A percentile compares a stretch with the other conserved stretches of the same genome.
These are phyloP conservation scores for Volvariella volvacea DNA, from an alignment of 1,284 basidiomycete species.

Conservation along the genomic window DNA sequence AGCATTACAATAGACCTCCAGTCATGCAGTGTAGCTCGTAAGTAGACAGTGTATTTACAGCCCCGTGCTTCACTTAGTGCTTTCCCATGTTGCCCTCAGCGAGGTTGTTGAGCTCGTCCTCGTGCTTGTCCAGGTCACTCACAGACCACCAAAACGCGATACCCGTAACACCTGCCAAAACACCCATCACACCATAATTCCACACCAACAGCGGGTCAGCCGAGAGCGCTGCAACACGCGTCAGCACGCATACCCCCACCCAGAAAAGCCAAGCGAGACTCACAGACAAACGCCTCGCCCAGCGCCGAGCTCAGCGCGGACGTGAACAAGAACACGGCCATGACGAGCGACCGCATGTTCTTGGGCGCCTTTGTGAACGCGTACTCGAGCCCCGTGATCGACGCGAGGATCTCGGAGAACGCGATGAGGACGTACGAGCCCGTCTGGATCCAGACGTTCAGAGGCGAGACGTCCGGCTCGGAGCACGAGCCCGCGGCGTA, in stretches of 20 bases:
- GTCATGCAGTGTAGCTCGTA: too few species aligned
- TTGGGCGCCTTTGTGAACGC: conserved; percentile 84
- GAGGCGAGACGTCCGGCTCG: conserved; percentile 39
- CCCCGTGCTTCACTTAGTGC: background rate
- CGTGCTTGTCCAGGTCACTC: conserved; percentile 51
- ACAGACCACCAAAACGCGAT: conserved; percentile 58
- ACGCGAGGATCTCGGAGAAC: conserved; percentile 76
- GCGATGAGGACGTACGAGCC: conserved; percentile 67
- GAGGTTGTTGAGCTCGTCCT: conserved; percentile 55
- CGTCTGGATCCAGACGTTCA: conserved; percentile 77
- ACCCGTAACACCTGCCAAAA: conserved; percentile 32
- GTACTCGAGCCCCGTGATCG: conserved; percentile 82
- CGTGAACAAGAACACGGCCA: conserved; percentile 69
- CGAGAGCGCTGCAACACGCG: conserved; percentile 30
- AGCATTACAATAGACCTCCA: too few species aligned
- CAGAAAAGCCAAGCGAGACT: conserved; percentile 19
- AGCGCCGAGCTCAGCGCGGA: conserved; percentile 59
- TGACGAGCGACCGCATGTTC: conserved; percentile 78
- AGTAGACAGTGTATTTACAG: too few species aligned
- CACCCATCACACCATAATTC: conserved; percentile 44
- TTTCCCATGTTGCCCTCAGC: conserved; percentile 20
- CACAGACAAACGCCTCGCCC: conserved; percentile 64
- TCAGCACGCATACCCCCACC: background rate
- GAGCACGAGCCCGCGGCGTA: conserved; percentile 45
- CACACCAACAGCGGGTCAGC: conserved; percentile 46